These are phyloP conservation scores for Umbellularia californica DNA, from an alignment of 164 flowering plant species.

Conservation along the genomic window DNA sequence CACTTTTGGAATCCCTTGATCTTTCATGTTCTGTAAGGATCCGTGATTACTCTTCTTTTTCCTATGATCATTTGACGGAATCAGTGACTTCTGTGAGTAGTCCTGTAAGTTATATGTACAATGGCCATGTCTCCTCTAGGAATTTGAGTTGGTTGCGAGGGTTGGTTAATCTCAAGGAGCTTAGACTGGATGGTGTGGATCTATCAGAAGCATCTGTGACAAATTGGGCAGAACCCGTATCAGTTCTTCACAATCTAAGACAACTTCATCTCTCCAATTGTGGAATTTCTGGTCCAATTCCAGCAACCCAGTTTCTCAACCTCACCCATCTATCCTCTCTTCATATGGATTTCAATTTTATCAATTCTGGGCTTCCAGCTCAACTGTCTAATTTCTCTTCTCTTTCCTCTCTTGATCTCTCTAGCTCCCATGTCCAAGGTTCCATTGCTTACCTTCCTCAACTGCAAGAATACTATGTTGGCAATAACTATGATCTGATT, in stretches of 20 bases:
- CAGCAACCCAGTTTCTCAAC: conserved; percentile 8
- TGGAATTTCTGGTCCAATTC: conserved; percentile 18
- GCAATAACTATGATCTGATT: conserved; percentile 4
- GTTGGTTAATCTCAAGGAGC: conserved; percentile 16
- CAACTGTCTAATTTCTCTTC: conserved; percentile 14
- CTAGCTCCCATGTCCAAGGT: conserved; percentile 5
- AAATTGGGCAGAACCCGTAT: conserved; percentile 18
- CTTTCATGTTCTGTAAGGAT: conserved; percentile 12
- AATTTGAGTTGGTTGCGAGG: conserved; percentile 15
- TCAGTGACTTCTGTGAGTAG: neutral
- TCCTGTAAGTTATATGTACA: neutral
- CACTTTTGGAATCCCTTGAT: conserved; percentile 12
- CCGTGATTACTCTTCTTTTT: conserved; percentile 3
- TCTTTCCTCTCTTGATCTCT: conserved; percentile 15
- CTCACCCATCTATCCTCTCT: conserved; percentile 12
- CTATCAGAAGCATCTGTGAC: conserved; percentile 3
- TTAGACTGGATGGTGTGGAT: conserved; percentile 19
- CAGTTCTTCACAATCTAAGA: conserved; percentile 10
- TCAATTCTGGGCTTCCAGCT: conserved; percentile 12
- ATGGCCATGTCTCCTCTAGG: neutral
- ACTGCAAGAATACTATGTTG: conserved; percentile 9
- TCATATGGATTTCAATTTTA: conserved; percentile 12
- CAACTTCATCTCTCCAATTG: conserved; percentile 17
- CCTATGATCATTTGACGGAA: conserved; percentile 5
- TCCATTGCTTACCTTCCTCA: conserved; percentile 14